Conservation (phyloP, 495 filamentous ascomycete species). For the Daldinia childiae region DNA sequence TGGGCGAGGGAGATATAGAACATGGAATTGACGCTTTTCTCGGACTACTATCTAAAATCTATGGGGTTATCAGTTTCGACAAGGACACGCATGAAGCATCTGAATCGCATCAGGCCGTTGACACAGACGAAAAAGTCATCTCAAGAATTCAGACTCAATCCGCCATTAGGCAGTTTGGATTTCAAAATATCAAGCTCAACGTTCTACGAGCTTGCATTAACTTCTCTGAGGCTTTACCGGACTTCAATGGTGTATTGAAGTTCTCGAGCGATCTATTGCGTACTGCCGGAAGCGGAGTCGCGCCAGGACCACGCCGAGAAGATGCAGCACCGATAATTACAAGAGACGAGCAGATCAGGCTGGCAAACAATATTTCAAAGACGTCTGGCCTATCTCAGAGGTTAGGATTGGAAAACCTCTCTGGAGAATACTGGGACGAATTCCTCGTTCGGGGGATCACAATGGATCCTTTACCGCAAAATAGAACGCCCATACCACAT, state of each 20-base stretch:
- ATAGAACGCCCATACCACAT: constrained; percentile 73
- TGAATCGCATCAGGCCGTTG: constrained; percentile 37
- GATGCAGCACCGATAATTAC: constrained; percentile 71
- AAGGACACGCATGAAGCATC: constrained; percentile 19
- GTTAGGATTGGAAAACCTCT: constrained; percentile 71
- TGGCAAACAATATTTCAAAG: constrained; percentile 83
- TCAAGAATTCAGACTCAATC: constrained; percentile 63
- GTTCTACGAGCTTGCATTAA: constrained; percentile 85
- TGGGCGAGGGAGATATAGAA: constrained; percentile 80
- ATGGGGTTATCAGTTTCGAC: constrained; percentile 59
- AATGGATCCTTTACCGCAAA: constrained; percentile 60
- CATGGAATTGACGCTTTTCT: constrained; percentile 69
- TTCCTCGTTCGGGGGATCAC: constrained; percentile 88
- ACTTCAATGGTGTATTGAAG: constrained; percentile 85
- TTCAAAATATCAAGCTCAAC: constrained; percentile 78
- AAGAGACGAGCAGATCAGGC: constrained; percentile 83
- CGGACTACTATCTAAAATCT: constrained; percentile 57
- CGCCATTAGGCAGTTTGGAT: constrained; percentile 67
- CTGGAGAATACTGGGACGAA: constrained; percentile 95
- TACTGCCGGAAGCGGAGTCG: constrained; percentile 81
- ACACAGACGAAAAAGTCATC: constrained; percentile 61
- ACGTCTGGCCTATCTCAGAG: constrained; percentile 79
- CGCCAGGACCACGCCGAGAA: constrained; percentile 69
- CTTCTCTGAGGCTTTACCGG: constrained; percentile 91
- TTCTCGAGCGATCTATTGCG: constrained; percentile 86